These are phyloP conservation scores for Pythium volutum DNA, from an alignment of 352 stramenopile species.

Conservation along the genomic window DNA sequence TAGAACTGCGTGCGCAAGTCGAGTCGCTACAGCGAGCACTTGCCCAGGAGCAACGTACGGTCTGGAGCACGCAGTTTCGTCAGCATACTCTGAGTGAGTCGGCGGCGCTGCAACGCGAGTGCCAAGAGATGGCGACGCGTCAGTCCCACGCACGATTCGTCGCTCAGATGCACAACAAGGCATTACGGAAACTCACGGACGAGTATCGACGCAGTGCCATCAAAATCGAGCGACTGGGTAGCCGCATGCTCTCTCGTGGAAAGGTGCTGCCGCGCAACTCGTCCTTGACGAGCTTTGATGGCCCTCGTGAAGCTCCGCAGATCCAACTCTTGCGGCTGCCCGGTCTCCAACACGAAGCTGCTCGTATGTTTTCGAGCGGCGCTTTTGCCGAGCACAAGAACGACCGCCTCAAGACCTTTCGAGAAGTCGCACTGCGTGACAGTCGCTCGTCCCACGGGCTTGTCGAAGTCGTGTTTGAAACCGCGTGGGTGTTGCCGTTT, in stretches of 20 bases:
- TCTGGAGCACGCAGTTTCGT: not conserved
- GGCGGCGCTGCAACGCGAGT: not conserved
- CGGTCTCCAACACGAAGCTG: not conserved
- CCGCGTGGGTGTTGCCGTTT: constrained; percentile 14
- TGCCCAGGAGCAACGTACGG: not conserved
- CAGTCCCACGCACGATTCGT: not conserved
- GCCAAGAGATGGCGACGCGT: not conserved
- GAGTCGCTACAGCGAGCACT: not conserved
- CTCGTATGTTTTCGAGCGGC: not conserved
- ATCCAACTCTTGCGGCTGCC: not conserved
- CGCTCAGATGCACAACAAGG: not conserved
- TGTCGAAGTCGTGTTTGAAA: constrained; percentile 5
- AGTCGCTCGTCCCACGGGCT: not conserved
- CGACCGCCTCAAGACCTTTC: constrained; percentile 1
- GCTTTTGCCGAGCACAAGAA: not conserved
- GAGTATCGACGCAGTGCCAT: not conserved
- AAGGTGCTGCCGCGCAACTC: not conserved
- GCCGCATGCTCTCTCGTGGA: not conserved
- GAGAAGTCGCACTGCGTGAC: constrained; percentile 2
- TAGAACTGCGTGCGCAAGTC: not conserved
- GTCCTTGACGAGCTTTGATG: not conserved
- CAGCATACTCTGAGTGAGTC: not conserved
- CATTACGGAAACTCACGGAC: not conserved
- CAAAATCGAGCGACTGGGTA: not conserved
- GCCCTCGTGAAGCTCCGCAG: not conserved